phyloP scores from a whole-genome alignment of 805 yeast species.

The Kodamaea neixiangensis region DNA sequence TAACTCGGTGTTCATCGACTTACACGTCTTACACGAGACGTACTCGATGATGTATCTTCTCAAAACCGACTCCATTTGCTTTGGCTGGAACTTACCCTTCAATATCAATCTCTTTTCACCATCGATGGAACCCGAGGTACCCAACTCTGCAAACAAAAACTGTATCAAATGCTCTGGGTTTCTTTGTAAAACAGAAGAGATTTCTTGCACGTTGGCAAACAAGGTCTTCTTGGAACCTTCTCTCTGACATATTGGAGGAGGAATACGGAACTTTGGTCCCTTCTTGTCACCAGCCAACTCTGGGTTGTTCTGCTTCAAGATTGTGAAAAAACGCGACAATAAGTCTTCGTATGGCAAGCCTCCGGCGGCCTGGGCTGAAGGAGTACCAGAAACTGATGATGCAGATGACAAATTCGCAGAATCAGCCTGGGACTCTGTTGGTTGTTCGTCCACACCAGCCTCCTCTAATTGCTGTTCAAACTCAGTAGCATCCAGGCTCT shows the following conservation, averaged over 20 bases:
- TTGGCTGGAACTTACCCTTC: constrained; percentile 97
- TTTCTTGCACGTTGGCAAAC: constrained; percentile 94
- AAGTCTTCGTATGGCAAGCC: constrained; percentile 77
- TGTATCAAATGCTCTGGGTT: constrained; percentile 96
- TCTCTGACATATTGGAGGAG: constrained; percentile 95
- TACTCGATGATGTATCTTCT: constrained; percentile 96
- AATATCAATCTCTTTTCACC: constrained; percentile 96
- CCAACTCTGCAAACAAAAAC: constrained; percentile 96
- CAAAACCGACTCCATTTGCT: constrained; percentile 93
- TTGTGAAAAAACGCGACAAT: constrained; percentile 80
- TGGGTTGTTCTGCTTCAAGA: constrained; percentile 91
- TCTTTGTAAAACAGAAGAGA: constrained; percentile 91
- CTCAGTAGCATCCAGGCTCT: constrained; percentile 63
- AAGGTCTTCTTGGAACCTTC: constrained; percentile 97
- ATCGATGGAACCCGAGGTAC: constrained; percentile 99
- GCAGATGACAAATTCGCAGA: constrained; percentile 10
- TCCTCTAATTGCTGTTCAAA: constrained; percentile 87
- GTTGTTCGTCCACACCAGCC: constrained; percentile 73
- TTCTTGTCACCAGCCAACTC: constrained; percentile 96
- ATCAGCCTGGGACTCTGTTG: constrained; percentile 17
- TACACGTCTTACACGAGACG: constrained; percentile 98
- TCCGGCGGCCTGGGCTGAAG: constrained; percentile 19
- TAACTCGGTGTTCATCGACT: constrained; percentile 93
- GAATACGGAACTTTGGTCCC: constrained; percentile 90
- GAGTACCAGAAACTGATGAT: constrained; percentile 10